These are phyloP conservation scores for Ustilago crameri DNA, from an alignment of 1,284 basidiomycete genomes.

Conservation along the genomic window DNA sequence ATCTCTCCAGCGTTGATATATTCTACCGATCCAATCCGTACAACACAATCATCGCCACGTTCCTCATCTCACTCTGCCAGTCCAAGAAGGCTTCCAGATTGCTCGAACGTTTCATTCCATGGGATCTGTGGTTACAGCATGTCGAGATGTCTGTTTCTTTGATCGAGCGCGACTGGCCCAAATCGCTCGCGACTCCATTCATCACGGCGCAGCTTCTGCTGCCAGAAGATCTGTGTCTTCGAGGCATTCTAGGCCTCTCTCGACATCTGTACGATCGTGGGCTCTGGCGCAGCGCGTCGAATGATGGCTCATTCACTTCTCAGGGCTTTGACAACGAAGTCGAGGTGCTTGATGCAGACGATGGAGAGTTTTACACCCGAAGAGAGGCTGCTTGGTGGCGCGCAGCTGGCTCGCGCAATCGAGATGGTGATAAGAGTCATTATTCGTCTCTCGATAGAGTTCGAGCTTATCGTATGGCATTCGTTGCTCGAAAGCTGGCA, in stretches of 20 bases:
- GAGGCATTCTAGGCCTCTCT: constrained; percentile 77
- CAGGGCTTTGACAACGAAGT: constrained; percentile 69
- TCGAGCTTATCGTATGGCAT: constrained; percentile 76
- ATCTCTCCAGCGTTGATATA: constrained; percentile 16
- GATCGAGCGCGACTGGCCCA: constrained; percentile 34
- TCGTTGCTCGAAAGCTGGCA: constrained; percentile 78
- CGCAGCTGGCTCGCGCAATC: constrained; percentile 77
- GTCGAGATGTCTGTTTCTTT: constrained; percentile 16
- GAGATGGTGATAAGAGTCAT: constrained; percentile 74
- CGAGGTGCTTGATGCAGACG: constrained; percentile 50
- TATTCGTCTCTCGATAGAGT: constrained; percentile 71
- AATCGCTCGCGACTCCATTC: constrained; percentile 48
- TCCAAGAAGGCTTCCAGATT: constrained; percentile 44
- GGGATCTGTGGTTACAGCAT: constrained; percentile 75
- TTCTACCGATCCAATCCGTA: constrained; percentile 75
- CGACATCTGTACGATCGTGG: constrained; percentile 41
- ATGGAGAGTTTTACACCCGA: constrained; percentile 43
- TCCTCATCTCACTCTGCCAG: constrained; percentile 76
- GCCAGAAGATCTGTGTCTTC: constrained; percentile 92
- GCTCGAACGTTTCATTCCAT: constrained; percentile 77
- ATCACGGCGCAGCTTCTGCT: constrained; percentile 76
- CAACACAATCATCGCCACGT: constrained; percentile 85
- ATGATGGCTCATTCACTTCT: constrained; percentile 13
- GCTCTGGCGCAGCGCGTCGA: constrained; percentile 23
- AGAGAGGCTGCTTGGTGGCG: constrained; percentile 68